phyloP scores from a whole-genome alignment of 257 asterid species.

The Datura wrightii region DNA sequence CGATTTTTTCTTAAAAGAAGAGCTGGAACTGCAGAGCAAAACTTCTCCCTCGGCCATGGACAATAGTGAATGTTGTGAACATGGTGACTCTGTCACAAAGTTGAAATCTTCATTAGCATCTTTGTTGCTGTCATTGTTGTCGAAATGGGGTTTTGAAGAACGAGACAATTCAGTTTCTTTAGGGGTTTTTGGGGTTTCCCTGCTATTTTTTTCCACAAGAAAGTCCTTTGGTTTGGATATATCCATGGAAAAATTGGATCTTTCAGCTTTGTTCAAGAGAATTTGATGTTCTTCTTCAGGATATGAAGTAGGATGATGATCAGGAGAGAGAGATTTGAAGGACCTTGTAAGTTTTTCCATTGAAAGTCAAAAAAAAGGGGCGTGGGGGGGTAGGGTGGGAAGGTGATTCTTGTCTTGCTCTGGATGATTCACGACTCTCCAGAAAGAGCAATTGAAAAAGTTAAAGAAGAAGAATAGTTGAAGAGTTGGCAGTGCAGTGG shows the following conservation, averaged over 20 bases:
- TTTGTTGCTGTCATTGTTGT: constrained; percentile 21
- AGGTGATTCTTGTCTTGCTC: constrained; percentile 9
- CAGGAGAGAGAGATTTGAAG: constrained; percentile 31
- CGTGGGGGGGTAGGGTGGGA: not conserved
- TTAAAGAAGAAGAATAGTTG: not conserved
- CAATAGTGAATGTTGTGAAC: constrained; percentile 51
- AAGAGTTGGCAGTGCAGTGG: not conserved
- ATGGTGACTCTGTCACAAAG: constrained; percentile 49
- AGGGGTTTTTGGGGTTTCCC: constrained; percentile 6
- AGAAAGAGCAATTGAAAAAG: not conserved
- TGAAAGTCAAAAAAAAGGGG: not conserved
- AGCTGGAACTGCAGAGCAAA: constrained; percentile 57
- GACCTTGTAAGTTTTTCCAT: constrained; percentile 45
- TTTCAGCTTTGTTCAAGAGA: constrained; percentile 28
- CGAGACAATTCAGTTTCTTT: constrained; percentile 26
- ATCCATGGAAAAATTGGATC: not conserved
- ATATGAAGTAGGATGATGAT: no score
- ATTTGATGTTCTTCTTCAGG: constrained; percentile 38
- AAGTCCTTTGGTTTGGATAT: constrained; percentile 36
- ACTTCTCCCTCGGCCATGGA: constrained; percentile 47
- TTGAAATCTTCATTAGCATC: constrained; percentile 45
- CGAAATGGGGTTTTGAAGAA: constrained; percentile 9
- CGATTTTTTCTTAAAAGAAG: constrained; percentile 61
- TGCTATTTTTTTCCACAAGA: constrained; percentile 31
- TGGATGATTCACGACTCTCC: constrained; percentile 4